phyloP scores from a whole-genome alignment of 371 early-diverging fungal genomes.

The Saksenaea vasiformis region DNA sequence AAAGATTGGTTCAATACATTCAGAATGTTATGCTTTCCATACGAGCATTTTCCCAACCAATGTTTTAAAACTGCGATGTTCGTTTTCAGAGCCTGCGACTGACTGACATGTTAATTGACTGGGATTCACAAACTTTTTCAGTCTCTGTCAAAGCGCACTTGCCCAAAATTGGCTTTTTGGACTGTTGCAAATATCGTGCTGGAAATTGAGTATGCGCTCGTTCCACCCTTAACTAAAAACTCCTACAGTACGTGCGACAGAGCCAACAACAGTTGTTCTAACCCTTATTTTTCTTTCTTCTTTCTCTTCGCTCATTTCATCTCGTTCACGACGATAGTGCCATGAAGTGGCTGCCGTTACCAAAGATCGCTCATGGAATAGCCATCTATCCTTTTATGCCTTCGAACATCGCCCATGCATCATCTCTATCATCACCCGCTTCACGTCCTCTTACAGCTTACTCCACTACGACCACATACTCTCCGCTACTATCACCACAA shows the following conservation, averaged over 20 bases:
- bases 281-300: background rate
- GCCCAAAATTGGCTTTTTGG: no score
- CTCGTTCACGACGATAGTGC: background rate
- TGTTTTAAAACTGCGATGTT: no score
- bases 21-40: no score
- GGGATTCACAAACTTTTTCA: no score
- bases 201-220: background rate
- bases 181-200: no score
- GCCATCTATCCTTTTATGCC: constrained; percentile 58
- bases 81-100: no score
- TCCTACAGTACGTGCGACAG: constrained; percentile 1
- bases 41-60: no score
- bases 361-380: constrained; percentile 54
- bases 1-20: no score
- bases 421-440: constrained; percentile 17
- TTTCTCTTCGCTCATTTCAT: background rate
- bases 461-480: constrained; percentile 31
- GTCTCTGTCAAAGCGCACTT: no score
- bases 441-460: constrained; percentile 31
- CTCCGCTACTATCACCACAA: constrained; percentile 27
- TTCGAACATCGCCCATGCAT: constrained; percentile 9
- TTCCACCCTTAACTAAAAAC: background rate
- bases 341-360: constrained; percentile 57
- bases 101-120: no score
- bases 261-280: background rate